These are phyloP conservation scores for Scheffersomyces coipomensis DNA, from an alignment of 805 yeast genomes.

Conservation along the genomic window DNA sequence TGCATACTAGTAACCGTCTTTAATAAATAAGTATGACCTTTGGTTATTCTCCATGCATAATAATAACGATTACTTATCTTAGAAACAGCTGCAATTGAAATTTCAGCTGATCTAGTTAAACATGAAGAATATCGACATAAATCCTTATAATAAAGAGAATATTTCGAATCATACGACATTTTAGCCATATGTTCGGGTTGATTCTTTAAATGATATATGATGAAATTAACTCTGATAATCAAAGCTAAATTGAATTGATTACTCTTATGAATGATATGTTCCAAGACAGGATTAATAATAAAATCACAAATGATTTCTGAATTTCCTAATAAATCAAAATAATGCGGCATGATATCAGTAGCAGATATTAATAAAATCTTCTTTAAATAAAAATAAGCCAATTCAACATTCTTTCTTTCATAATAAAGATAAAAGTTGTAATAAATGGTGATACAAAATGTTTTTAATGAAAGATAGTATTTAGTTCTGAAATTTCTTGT, in stretches of 20 bases:
- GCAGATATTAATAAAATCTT: slow-evolving; percentile 28
- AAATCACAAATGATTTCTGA: slow-evolving; percentile 35
- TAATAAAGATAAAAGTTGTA: slow-evolving; percentile 44
- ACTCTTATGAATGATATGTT: slow-evolving; percentile 27
- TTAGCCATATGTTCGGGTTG: slow-evolving; percentile 19
- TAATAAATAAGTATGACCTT: slow-evolving; percentile 31
- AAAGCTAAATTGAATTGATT: slow-evolving; percentile 29
- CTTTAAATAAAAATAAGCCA: slow-evolving; percentile 37
- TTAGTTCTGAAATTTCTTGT: slow-evolving; percentile 19
- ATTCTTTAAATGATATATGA: slow-evolving; percentile 20
- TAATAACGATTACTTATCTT: slow-evolving; percentile 36
- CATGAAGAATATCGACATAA: slow-evolving; percentile 21
- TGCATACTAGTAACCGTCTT: slow-evolving; percentile 25
- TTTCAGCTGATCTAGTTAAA: slow-evolving; percentile 25
- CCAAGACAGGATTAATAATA: slow-evolving; percentile 35
- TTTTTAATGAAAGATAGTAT: slow-evolving; percentile 22
- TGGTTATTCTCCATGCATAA: slow-evolving; percentile 40
- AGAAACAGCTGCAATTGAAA: slow-evolving; percentile 32
- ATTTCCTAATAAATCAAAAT: slow-evolving; percentile 30
- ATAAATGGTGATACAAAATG: slow-evolving; percentile 38
- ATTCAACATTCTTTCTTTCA: slow-evolving; percentile 25
- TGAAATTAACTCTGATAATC: slow-evolving; percentile 27
- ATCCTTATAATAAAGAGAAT: slow-evolving; percentile 13
- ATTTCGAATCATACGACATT: slow-evolving; percentile 12
- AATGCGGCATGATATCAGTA: slow-evolving; percentile 34